A percentile compares a stretch with the other conserved stretches of the same genome.
phyloP scores from a whole-genome alignment of 2,329 filamentous ascomycete genomes.

The Triangularia setosa region DNA sequence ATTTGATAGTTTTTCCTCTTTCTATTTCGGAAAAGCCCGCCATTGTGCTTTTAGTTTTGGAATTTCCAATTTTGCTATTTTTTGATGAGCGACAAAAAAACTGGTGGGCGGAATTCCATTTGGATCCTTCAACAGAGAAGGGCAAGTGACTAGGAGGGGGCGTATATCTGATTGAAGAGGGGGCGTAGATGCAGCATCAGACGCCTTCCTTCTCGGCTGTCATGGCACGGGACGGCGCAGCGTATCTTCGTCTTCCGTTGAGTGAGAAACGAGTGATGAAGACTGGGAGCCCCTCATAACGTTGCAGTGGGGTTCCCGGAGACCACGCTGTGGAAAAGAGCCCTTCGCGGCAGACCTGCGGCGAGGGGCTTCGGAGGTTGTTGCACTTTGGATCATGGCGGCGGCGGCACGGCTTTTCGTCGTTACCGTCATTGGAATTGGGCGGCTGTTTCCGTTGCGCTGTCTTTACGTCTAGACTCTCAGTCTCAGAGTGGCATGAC shows the following conservation, averaged over 20 bases:
- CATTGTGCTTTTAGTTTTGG: neutral
- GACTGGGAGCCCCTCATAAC: neutral
- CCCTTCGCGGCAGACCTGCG: neutral
- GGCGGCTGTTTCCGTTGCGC: neutral
- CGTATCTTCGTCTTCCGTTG: neutral
- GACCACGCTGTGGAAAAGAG: neutral
- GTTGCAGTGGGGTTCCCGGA: neutral
- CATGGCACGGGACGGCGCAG: neutral
- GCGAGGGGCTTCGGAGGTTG: too few species aligned
- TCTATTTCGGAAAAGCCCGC: neutral
- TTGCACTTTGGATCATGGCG: neutral
- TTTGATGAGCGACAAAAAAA: neutral
- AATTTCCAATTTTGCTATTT: neutral
- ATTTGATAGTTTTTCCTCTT: neutral
- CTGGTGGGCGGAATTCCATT: neutral
- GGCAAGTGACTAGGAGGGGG: neutral
- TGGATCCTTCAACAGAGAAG: neutral
- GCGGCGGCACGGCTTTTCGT: neutral
- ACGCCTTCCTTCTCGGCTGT: neutral
- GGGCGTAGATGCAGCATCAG: neutral
- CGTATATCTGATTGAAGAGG: neutral
- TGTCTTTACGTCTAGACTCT: neutral
- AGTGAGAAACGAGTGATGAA: neutral
- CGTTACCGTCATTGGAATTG: neutral
- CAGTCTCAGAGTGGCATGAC: neutral